These are phyloP conservation scores for Aciculoconidium aculeatum DNA, from an alignment of 805 yeast genomes.

Conservation along the genomic window DNA sequence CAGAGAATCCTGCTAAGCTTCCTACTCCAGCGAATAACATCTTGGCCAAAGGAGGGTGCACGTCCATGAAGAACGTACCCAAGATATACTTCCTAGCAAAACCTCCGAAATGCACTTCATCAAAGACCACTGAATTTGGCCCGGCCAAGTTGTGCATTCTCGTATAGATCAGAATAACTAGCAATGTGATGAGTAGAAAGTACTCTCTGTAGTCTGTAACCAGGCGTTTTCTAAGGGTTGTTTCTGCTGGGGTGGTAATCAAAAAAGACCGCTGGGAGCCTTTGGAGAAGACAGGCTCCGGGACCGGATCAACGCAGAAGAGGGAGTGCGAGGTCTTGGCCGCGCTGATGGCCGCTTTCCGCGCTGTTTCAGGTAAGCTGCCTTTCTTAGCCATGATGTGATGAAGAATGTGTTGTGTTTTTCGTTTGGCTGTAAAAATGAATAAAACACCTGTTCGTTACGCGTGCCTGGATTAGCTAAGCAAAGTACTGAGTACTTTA, in stretches of 20 bases:
- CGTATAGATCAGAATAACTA: constrained; percentile 49
- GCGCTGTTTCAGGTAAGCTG: constrained; percentile 5
- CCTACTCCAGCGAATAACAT: constrained; percentile 72
- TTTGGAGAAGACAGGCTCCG: constrained; percentile 27
- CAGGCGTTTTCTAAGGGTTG: constrained; percentile 24
- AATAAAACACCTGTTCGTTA: too few relatives aligned
- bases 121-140: constrained; percentile 85
- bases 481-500: too few relatives aligned
- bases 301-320: constrained; percentile 34
- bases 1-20: constrained; percentile 61
- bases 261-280: constrained; percentile 54
- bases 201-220: constrained; percentile 17
- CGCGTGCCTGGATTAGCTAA: too few relatives aligned
- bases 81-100: constrained; percentile 77
- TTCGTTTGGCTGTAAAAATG: background rate
- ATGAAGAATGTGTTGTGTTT: too few relatives aligned
- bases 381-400: constrained; percentile 8
- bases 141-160: constrained; percentile 55
- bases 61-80: constrained; percentile 65
- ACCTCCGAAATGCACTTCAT: constrained; percentile 96
- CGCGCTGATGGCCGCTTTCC: constrained; percentile 8
- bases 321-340: constrained; percentile 6
- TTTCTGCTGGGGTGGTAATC: constrained; percentile 43
- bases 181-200: constrained; percentile 25
- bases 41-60: constrained; percentile 76